Evolutionary conservation across 768 basidiomycete species (phyloP), one percentile per base, ranked within the genome.

Genomic region (Kwoniella shandongensis): DNA sequence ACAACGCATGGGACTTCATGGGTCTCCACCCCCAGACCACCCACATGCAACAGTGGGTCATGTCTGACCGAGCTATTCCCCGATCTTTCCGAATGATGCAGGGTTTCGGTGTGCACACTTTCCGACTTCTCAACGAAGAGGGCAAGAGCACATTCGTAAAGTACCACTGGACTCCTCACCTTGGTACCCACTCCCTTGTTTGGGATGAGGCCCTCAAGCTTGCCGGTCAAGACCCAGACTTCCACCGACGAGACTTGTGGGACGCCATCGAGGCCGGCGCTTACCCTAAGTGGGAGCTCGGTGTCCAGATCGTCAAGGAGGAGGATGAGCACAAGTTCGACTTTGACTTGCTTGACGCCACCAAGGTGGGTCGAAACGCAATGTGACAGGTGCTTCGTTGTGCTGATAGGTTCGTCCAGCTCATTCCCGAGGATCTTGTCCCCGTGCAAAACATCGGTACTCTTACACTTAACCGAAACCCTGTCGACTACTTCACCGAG

Each of bases 151-250:
- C 82, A 52, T 93, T 93, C 65, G 90, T 92, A 77, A 93, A 92
- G 74, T 92, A 91, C 74, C 88, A 91, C 75, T 88, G 84, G 80
- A 83, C 83, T 84, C 90, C 17, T 83, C 86, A 90, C 75, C 81
- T 91, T 15, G 90, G 90, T 20, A 87, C 88, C 1, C 88, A 91
- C 70, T 86, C 84, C 55, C 78, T 93, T 15, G 79, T 87, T 4
- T 94, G 91, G 90, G 91, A 94, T 61, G 91, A 96, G 65, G 88
- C 88, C 0, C 79, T 93, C 59, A 92, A 92, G 73, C 82, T 93
- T 40, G 65, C 60, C 32, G 76, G 76, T 11, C 88, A 91, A 73
- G 91, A 93, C 75, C 90, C 91, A 12, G 90, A 92, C 75, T 93
- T 88, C 77, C 90, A 91, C 62, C 84, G 89, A 29, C 87, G 91